Percentiles rank a stretch among this genome's conserved stretches.
These are phyloP conservation scores for Pythium biforme DNA, from an alignment of 352 stramenopile genomes.

Conservation along the genomic window DNA sequence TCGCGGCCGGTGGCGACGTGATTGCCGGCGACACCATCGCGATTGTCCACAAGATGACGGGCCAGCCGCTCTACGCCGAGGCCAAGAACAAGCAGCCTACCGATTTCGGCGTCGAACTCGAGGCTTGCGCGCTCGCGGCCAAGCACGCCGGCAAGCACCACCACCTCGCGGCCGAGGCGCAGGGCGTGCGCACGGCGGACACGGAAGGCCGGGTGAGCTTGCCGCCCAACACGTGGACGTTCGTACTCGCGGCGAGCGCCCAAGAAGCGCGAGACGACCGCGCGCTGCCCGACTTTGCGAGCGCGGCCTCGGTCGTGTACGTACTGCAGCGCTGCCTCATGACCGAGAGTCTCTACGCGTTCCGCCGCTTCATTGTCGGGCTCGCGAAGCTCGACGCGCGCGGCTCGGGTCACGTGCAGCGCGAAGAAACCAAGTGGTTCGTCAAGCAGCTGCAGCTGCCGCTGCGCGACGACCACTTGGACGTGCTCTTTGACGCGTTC, in stretches of 20 bases:
- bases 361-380: conserved; percentile 47
- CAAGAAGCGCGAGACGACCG: conserved; percentile 51
- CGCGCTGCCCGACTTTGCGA: conserved; percentile 41
- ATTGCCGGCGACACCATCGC: conserved; percentile 47
- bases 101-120: conserved; percentile 81
- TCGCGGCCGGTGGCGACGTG: conserved; percentile 52
- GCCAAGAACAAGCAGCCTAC: conserved; percentile 64
- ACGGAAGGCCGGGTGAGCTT: conserved; percentile 55
- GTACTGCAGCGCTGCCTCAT: conserved; percentile 57
- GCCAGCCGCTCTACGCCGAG: conserved; percentile 54
- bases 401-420: conserved; percentile 53
- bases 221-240: conserved; percentile 61
- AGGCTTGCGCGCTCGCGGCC: conserved; percentile 47
- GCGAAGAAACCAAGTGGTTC: conserved; percentile 67
- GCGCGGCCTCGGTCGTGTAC: conserved; percentile 35
- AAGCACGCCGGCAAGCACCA: conserved; percentile 64
- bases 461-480: conserved; percentile 72
- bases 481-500: conserved; percentile 67
- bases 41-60: conserved; percentile 85
- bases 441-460: conserved; percentile 49
- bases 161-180: conserved; percentile 58
- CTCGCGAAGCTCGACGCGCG: conserved; percentile 42
- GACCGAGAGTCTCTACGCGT: conserved; percentile 59
- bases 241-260: conserved; percentile 43
- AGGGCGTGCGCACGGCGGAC: conserved; percentile 61